phyloP scores from a whole-genome alignment of 129 eudicot genomes.

The Helianthus tuberosus region DNA sequence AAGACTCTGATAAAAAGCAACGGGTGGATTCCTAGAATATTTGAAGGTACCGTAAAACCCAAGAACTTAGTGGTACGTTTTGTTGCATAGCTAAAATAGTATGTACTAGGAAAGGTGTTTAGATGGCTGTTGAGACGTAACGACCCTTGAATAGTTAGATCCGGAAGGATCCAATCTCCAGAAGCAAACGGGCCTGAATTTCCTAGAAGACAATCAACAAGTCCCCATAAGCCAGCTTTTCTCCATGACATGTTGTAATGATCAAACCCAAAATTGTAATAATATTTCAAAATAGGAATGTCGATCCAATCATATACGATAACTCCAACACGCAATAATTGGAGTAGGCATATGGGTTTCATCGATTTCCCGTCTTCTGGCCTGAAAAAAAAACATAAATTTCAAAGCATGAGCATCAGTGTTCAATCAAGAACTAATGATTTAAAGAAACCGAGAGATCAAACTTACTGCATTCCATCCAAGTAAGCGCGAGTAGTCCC shows the following conservation, averaged over 20 bases:
- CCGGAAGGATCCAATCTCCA: constrained; percentile 97
- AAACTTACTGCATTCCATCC: constrained; percentile 96
- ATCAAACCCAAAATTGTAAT: constrained; percentile 92
- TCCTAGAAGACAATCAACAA: constrained; percentile 74
- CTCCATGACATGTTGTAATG: constrained; percentile 93
- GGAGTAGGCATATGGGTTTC: constrained; percentile 84
- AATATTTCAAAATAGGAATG: constrained; percentile 66
- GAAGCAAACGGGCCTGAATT: constrained; percentile 90
- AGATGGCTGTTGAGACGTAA: constrained; percentile 69
- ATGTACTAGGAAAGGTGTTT: constrained; percentile 80
- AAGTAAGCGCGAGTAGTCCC: constrained; percentile 91
- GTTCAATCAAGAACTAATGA: constrained; percentile 29
- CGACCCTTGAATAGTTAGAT: constrained; percentile 83
- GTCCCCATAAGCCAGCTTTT: constrained; percentile 81
- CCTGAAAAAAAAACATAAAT: constrained; percentile 37
- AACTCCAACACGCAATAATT: constrained; percentile 73
- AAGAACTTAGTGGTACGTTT: constrained; percentile 68
- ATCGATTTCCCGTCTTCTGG: constrained; percentile 81
- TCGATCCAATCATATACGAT: constrained; percentile 90
- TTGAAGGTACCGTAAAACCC: constrained; percentile 79
- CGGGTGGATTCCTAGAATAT: constrained; percentile 76
- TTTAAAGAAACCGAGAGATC: neutral
- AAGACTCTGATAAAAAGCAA: constrained; percentile 80
- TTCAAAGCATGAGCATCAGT: neutral
- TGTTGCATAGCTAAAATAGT: constrained; percentile 95